Conservation (phyloP, 345 rosid species). For the Salix dunnii region DNA sequence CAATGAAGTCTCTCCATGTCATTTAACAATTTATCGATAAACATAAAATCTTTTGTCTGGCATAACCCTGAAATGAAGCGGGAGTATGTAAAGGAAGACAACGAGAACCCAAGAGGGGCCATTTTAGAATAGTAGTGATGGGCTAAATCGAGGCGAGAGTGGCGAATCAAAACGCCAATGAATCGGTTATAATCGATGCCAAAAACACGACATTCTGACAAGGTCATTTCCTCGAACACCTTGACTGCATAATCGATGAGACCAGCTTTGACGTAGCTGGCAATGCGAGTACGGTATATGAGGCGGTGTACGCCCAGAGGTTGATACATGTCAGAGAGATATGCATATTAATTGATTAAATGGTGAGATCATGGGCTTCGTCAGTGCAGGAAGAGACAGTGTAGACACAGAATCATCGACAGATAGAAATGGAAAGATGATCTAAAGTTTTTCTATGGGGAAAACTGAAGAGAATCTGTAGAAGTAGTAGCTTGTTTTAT, state of each 20-base stretch:
- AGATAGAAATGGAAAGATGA: not conserved
- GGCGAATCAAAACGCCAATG: conserved; percentile 65
- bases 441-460: not conserved
- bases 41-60: conserved; percentile 46
- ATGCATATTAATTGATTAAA: conserved; percentile 19
- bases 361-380: conserved; percentile 5
- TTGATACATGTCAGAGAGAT: conserved; percentile 53
- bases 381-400: not conserved
- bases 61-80: conserved; percentile 89
- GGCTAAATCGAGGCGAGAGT: conserved; percentile 68
- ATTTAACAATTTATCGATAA: conserved; percentile 49
- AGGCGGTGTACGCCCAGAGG: conserved; percentile 86
- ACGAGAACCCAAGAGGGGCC: conserved; percentile 69
- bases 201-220: conserved; percentile 67
- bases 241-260: conserved; percentile 68
- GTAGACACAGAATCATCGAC: not conserved
- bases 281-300: conserved; percentile 66
- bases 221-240: conserved; percentile 90
- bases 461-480: not conserved
- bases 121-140: conserved; percentile 54
- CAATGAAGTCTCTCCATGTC: conserved; percentile 69
- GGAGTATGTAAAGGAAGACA: conserved; percentile 79
- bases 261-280: conserved; percentile 60
- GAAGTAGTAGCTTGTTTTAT: not conserved
- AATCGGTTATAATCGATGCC: conserved; percentile 80